Percentiles rank a stretch among this genome's conserved stretches.
Conservation (phyloP, 1,284 basidiomycete species). For the Vanrija pseudolonga region DNA sequence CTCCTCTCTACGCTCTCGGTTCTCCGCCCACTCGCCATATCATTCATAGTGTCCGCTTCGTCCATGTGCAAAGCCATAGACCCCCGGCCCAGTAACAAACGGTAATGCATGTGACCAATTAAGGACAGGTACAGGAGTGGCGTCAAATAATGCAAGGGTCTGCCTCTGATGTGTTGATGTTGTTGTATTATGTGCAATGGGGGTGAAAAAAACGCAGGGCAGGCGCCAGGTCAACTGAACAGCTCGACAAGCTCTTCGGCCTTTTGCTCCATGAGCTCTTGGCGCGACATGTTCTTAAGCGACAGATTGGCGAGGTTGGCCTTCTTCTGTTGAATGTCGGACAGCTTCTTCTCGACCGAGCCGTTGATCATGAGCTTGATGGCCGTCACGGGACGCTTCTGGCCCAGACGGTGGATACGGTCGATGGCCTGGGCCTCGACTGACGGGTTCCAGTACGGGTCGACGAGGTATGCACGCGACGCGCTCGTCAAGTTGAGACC, state of each 20-base stretch:
- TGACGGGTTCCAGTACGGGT: slow-evolving; percentile 88
- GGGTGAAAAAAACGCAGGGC: neutral
- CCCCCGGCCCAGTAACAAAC: too few relatives aligned
- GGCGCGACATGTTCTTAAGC: slow-evolving; percentile 71
- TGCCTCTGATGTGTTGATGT: neutral
- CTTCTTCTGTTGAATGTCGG: slow-evolving; percentile 92
- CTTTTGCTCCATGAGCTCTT: slow-evolving; percentile 74
- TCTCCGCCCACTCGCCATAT: too few relatives aligned
- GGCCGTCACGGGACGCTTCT: slow-evolving; percentile 83
- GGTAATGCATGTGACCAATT: slow-evolving; percentile 5
- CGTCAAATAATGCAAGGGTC: neutral
- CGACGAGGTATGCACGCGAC: slow-evolving; percentile 87
- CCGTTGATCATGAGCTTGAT: slow-evolving; percentile 89
- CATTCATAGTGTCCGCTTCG: too few relatives aligned
- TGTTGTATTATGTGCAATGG: neutral
- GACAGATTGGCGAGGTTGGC: slow-evolving; percentile 87
- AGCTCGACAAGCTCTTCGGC: slow-evolving; percentile 45
- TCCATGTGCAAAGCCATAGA: too few relatives aligned
- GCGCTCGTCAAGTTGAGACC: slow-evolving; percentile 92
- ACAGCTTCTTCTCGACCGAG: slow-evolving; percentile 82
- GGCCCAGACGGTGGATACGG: slow-evolving; percentile 90
- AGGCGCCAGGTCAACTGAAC: slow-evolving; percentile 23
- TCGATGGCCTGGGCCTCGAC: slow-evolving; percentile 95
- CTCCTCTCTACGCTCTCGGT: too few relatives aligned
- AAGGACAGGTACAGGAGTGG: neutral